Conservation (phyloP, 306 rosid genomes). For the Arachis hypogaea region DNA sequence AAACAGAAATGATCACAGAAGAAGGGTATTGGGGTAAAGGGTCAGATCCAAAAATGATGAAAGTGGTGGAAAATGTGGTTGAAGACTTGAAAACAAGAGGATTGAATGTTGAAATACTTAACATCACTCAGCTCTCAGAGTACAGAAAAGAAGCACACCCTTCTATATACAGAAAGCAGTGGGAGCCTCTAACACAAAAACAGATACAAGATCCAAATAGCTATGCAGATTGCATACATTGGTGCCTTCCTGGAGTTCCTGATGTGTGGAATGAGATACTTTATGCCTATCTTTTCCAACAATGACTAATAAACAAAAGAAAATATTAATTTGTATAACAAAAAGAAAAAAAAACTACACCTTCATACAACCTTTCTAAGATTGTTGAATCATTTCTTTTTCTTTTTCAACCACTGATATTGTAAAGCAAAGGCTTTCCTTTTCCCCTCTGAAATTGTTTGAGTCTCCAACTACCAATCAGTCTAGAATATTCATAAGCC, state of each 20-base stretch:
- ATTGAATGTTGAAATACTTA: conserved; percentile 60
- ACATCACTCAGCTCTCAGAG: conserved; percentile 84
- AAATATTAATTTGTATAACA: conserved; percentile 27
- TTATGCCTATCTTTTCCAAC: conserved; percentile 62
- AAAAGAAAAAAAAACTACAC: not conserved
- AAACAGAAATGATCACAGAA: conserved; percentile 52
- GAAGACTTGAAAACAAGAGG: conserved; percentile 66
- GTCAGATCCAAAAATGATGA: conserved; percentile 73
- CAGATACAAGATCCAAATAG: conserved; percentile 60
- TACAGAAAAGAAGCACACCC: conserved; percentile 90
- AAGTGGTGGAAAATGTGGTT: conserved; percentile 61
- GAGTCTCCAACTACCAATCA: not conserved
- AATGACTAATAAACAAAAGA: conserved; percentile 42
- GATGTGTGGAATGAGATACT: conserved; percentile 92
- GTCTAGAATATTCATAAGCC: not conserved
- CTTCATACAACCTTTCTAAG: conserved; percentile 1
- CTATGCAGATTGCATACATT: conserved; percentile 87
- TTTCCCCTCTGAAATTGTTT: conserved; percentile 10
- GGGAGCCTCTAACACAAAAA: conserved; percentile 64
- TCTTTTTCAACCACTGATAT: not conserved
- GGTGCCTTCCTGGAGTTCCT: conserved; percentile 94
- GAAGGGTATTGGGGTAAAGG: conserved; percentile 76
- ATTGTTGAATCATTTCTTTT: conserved; percentile 25
- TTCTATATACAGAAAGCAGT: conserved; percentile 74
- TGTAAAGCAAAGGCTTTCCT: conserved; percentile 9